phyloP scores from a whole-genome alignment of 2,329 filamentous ascomycete species.

The Phialocephala subalpina region DNA sequence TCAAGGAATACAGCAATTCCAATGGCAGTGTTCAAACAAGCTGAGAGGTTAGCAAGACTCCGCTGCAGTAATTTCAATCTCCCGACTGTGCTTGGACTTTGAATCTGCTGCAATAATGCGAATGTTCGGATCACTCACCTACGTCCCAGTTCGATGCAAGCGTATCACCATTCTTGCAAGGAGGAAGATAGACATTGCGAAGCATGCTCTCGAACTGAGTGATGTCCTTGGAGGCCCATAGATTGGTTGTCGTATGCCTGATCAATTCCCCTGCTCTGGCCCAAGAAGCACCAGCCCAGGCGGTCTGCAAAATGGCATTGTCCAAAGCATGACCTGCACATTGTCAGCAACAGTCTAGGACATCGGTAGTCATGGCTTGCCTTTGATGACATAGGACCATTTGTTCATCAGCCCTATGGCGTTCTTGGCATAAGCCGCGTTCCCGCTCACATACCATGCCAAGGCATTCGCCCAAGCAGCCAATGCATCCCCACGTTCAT shows the following conservation, averaged over 20 bases:
- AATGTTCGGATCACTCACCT: conserved; percentile 24
- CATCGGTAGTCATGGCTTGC: background rate
- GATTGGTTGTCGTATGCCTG: conserved; percentile 36
- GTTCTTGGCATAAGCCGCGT: conserved; percentile 37
- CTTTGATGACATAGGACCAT: conserved; percentile 38
- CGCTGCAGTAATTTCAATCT: too few species aligned
- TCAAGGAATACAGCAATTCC: conserved; percentile 41
- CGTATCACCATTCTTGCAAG: conserved; percentile 32
- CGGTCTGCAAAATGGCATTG: conserved; percentile 43
- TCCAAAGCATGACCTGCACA: conserved; percentile 29
- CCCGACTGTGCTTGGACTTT: too few species aligned
- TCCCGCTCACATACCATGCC: conserved; percentile 38
- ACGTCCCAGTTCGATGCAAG: conserved; percentile 39
- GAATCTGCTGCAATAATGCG: background rate
- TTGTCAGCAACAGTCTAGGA: conserved; percentile 1
- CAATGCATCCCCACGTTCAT: conserved; percentile 42
- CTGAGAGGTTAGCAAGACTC: conserved; percentile 10
- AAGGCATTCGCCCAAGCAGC: conserved; percentile 42
- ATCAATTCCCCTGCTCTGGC: conserved; percentile 42
- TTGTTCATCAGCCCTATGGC: conserved; percentile 43
- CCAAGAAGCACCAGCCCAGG: conserved; percentile 43
- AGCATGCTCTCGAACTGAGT: conserved; percentile 40
- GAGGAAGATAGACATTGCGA: conserved; percentile 39
- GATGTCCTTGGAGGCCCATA: conserved; percentile 35
- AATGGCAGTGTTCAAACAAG: conserved; percentile 24